These are phyloP conservation scores for Dothideomycetes sp. DNA, from an alignment of 2,329 filamentous ascomycete genomes.

Conservation along the genomic window DNA sequence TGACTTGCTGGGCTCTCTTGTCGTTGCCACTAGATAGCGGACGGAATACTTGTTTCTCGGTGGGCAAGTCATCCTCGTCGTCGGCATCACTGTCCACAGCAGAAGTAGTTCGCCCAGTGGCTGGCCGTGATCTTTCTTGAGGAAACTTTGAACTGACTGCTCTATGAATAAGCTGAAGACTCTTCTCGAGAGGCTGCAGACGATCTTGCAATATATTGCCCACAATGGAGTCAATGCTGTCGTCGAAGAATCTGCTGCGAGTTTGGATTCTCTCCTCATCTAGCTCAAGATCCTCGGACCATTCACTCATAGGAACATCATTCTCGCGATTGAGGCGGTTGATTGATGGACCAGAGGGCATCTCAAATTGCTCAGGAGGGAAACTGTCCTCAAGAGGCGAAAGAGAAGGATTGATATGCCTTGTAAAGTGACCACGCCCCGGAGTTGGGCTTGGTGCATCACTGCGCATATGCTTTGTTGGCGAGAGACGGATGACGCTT, in stretches of 20 bases:
- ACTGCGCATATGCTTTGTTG: conserved; percentile 40
- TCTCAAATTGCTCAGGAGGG: conserved; percentile 3
- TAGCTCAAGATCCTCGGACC: conserved; percentile 64
- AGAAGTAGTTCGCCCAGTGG: conserved; percentile 27
- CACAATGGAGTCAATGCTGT: conserved; percentile 77
- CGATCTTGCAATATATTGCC: conserved; percentile 64
- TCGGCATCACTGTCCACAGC: conserved; percentile 79
- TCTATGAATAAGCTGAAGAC: conserved; percentile 61
- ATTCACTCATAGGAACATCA: conserved; percentile 69
- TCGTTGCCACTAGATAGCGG: conserved; percentile 70
- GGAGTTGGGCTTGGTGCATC: conserved; percentile 67
- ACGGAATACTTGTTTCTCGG: conserved; percentile 50
- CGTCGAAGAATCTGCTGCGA: conserved; percentile 80
- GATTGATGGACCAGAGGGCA: conserved; percentile 24
- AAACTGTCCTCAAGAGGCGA: conserved; percentile 7
- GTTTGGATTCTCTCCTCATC: conserved; percentile 58
- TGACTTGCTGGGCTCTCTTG: conserved; percentile 71
- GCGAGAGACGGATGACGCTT: conserved; percentile 6
- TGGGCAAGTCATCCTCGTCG: conserved; percentile 60
- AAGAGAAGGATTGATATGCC: conserved; percentile 2
- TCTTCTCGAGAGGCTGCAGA: conserved; percentile 69
- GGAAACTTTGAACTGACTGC: conserved; percentile 15
- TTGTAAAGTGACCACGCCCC: conserved; percentile 6
- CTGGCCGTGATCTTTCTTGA: conserved; percentile 19
- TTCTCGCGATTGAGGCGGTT: conserved; percentile 53